Evolutionary conservation across 345 rosid species (phyloP), one percentile per base, ranked within the genome.

Genomic region (Populus simonii): DNA sequence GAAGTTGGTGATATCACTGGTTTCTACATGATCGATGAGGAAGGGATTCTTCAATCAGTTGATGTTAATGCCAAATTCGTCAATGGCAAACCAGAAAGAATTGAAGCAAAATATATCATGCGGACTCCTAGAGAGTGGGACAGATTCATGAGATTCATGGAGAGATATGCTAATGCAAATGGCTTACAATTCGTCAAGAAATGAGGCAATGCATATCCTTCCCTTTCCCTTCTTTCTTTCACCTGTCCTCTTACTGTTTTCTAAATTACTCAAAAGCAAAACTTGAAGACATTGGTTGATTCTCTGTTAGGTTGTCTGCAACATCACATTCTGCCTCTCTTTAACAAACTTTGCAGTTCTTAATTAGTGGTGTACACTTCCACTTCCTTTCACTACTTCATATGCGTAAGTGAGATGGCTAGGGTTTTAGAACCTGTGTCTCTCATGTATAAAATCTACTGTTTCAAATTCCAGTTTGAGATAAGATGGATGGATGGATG

Each of bases 81-180:
- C 2, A 92, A 96, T 3, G 98, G 99, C 70, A 96, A 89, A 80
- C 99, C 99, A 3, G 88, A 94, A 0, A 87, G 88, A 75, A 87
- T 96, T 12, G 98, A 93, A 79, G 97, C 99, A 0, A 96, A 89
- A 85, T 93, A 89, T 72, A 31, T 93, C 27, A 96, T 96, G 99
- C 84, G 93, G 65, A 57, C 90, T 0, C 97, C 96, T 0, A 85
- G 88, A 31, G 99, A 93, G 22, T 92, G 99, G 97, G 99, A 93
- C 74, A 86, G 99, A 76, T 93, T 96, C 88, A 93, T 92, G 99
- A 89, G 97, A 83, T 96, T 96, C 86, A 92, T 96, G 98, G 97
- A 96, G 81, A 89, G 94, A 53, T 96, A 93, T 84, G 92, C 98
- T 0, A 86, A 90, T 78, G 93, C 84, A 68, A 93, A 96, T 31